Conservation (phyloP, 495 filamentous ascomycete species). For the Talaromyces proteolyticus region DNA sequence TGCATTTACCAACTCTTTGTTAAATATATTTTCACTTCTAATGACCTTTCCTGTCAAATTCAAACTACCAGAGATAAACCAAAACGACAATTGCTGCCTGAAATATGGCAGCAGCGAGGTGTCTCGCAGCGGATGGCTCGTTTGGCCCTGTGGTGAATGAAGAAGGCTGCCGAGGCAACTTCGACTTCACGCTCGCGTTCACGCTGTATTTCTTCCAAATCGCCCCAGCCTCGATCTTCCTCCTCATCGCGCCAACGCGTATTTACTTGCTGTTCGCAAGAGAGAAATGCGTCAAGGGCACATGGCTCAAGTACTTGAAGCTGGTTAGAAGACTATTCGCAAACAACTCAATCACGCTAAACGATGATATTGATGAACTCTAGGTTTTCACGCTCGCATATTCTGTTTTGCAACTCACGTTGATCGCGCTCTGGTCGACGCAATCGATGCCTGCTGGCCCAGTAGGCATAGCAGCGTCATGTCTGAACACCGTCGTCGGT, state of each 20-base stretch:
- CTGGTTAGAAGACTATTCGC: background rate
- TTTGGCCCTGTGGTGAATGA: constrained; percentile 1
- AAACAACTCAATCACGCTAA: background rate
- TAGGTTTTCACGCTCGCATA: background rate
- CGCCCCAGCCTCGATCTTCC: background rate
- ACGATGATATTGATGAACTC: too few species aligned
- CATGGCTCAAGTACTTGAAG: constrained; percentile 1
- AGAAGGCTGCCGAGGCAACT: constrained; percentile 1
- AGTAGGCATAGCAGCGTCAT: background rate
- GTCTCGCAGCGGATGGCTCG: background rate
- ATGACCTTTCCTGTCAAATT: too few species aligned
- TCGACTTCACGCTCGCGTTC: constrained; percentile 3
- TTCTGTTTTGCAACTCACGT: background rate
- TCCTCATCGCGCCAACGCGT: background rate
- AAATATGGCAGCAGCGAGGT: too few species aligned
- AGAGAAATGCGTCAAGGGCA: background rate
- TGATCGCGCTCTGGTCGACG: background rate
- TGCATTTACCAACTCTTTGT: too few species aligned
- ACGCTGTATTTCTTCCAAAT: constrained; percentile 1
- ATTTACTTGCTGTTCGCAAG: constrained; percentile 3
- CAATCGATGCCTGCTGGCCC: background rate
- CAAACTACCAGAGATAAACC: too few species aligned
- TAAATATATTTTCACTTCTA: too few species aligned
- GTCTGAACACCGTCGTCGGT: background rate
- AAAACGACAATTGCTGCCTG: too few species aligned